These are phyloP conservation scores for Eucalyptus tenuipes DNA, from an alignment of 345 rosid species.

Conservation along the genomic window DNA sequence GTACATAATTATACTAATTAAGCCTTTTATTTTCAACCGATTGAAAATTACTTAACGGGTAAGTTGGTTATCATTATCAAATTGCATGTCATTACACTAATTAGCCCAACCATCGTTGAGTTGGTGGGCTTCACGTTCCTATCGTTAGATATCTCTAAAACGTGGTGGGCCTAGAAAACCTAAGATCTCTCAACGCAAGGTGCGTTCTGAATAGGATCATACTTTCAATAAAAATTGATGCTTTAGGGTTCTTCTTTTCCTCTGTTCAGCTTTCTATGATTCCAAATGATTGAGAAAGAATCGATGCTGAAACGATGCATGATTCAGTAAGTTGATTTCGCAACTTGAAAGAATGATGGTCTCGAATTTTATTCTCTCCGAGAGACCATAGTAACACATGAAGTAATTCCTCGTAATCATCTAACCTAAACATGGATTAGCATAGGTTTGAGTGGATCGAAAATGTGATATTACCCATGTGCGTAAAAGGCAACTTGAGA, in stretches of 20 bases:
- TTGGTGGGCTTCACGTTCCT: background rate
- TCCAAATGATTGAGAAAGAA: background rate
- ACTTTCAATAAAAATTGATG: background rate
- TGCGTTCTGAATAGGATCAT: background rate
- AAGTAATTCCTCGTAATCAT: background rate
- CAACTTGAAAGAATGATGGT: background rate
- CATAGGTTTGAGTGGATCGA: background rate
- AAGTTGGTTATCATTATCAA: background rate
- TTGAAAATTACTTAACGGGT: background rate
- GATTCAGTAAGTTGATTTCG: background rate
- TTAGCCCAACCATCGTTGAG: background rate
- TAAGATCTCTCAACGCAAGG: background rate
- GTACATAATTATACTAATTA: background rate
- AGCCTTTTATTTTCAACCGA: background rate
- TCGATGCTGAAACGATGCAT: background rate
- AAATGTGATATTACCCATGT: background rate
- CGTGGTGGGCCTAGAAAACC: background rate
- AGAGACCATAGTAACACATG: background rate
- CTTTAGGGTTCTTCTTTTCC: background rate
- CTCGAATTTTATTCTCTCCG: too few species aligned
- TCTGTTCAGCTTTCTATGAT: background rate
- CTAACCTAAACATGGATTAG: background rate
- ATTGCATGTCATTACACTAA: background rate
- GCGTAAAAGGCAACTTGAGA: background rate
- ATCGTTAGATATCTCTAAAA: background rate